Percentiles rank a stretch among this genome's conserved stretches.
Evolutionary conservation across 768 basidiomycete species (phyloP).

Genomic region (Phylloporus sp.): DNA sequence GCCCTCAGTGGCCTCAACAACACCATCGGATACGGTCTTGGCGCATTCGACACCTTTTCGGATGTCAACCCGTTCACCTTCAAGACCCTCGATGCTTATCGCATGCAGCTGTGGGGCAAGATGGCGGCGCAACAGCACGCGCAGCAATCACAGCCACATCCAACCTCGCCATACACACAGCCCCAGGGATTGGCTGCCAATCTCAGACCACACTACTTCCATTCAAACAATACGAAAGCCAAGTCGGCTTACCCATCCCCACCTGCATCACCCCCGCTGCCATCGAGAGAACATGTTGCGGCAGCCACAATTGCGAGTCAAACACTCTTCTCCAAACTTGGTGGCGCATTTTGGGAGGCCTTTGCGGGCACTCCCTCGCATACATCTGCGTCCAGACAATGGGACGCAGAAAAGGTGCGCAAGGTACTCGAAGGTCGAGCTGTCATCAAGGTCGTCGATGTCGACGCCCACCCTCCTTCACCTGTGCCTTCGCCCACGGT

Average conservation of each 20-base stretch:
- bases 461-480: conserved; percentile 40
- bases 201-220: conserved; percentile 38
- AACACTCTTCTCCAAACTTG: conserved; percentile 68
- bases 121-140: conserved; percentile 71
- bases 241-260: conserved; percentile 39
- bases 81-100: conserved; percentile 80
- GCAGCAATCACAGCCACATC: conserved; percentile 37
- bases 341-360: conserved; percentile 84
- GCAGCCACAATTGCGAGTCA: conserved; percentile 72
- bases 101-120: conserved; percentile 91
- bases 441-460: conserved; percentile 73
- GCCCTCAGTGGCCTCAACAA: conserved; percentile 28
- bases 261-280: conserved; percentile 35
- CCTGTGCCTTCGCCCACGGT: not conserved
- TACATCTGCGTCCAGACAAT: conserved; percentile 30
- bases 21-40: conserved; percentile 25
- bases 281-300: conserved; percentile 32
- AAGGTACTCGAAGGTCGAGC: conserved; percentile 81
- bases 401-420: conserved; percentile 78
- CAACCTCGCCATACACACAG: conserved; percentile 13
- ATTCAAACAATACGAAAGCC: conserved; percentile 4
- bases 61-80: conserved; percentile 83
- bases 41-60: conserved; percentile 71
- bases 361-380: conserved; percentile 52
- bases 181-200: conserved; percentile 38